Conservation (phyloP, 192 early-diverging fungal species). For the Dissophora globulifera region DNA sequence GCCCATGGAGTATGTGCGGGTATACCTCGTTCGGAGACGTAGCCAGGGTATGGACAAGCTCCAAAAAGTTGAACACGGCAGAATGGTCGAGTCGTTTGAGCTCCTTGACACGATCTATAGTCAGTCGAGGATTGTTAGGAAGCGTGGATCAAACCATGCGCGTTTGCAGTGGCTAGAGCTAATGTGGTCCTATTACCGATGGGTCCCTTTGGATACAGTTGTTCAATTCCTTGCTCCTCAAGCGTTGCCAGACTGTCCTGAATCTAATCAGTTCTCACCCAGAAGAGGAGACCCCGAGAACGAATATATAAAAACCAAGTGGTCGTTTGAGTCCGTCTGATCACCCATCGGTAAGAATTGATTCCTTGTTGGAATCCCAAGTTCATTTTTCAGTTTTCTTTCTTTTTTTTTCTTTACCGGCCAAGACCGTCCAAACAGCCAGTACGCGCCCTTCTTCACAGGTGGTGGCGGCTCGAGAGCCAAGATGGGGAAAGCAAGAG, state of each 20-base stretch:
- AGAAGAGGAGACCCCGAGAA: too few species aligned
- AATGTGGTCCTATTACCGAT: conserved; percentile 43
- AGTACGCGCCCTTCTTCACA: conserved; percentile 62
- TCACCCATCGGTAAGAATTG: too few species aligned
- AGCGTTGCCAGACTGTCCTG: conserved; percentile 67
- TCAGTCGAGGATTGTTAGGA: too few species aligned
- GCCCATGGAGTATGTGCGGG: background rate
- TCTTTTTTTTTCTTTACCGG: conserved; percentile 54
- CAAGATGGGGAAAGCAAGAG: conserved; percentile 56
- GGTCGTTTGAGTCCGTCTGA: background rate
- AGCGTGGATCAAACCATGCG: too few species aligned
- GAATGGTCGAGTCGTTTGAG: conserved; percentile 72
- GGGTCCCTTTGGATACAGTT: conserved; percentile 69
- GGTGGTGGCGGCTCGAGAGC: conserved; percentile 69
- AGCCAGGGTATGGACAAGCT: conserved; percentile 72
- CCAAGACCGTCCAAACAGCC: conserved; percentile 77
- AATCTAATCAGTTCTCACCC: conserved; percentile 50
- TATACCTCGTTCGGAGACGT: conserved; percentile 63
- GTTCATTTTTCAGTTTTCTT: background rate
- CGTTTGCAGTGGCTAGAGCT: too few species aligned
- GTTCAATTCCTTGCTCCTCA: conserved; percentile 69
- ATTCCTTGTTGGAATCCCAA: too few species aligned
- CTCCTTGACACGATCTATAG: conserved; percentile 74
- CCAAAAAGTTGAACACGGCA: conserved; percentile 73
- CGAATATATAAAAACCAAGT: background rate